Percentiles rank a stretch among this genome's conserved stretches.
These are phyloP conservation scores for Aegilops speltoides DNA, from an alignment of 176 grass and related monocot genomes.

Conservation along the genomic window DNA sequence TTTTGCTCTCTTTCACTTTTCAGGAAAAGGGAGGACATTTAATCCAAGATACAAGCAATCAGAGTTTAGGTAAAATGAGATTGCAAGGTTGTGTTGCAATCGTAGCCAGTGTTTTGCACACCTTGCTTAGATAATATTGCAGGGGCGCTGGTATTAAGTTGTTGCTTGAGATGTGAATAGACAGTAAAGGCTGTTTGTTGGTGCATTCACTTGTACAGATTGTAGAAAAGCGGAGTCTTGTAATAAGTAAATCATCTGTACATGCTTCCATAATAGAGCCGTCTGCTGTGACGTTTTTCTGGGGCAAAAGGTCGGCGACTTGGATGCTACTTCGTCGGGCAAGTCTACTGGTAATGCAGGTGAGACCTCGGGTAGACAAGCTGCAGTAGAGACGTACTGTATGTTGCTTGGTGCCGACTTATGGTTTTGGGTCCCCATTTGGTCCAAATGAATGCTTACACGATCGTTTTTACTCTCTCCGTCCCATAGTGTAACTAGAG, in stretches of 20 bases:
- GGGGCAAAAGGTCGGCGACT: not conserved
- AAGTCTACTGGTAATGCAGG: not conserved
- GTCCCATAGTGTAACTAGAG: too few relatives aligned
- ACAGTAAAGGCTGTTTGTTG: not conserved
- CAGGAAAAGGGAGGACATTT: not conserved
- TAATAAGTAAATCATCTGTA: slow-evolving; percentile 18
- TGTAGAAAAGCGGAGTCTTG: slow-evolving; percentile 11
- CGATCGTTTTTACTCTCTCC: not conserved
- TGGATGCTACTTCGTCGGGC: not conserved
- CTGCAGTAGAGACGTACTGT: not conserved
- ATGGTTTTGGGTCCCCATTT: not conserved
- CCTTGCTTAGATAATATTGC: slow-evolving; percentile 15
- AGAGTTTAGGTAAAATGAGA: not conserved
- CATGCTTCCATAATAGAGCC: not conserved
- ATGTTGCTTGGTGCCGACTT: not conserved
- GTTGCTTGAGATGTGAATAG: slow-evolving; percentile 42
- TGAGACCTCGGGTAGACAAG: not conserved
- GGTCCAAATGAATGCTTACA: not conserved
- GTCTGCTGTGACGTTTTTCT: not conserved
- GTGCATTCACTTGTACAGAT: slow-evolving; percentile 44
- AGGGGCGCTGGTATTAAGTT: slow-evolving; percentile 13
- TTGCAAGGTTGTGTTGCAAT: slow-evolving; percentile 33
- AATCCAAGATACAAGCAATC: not conserved
- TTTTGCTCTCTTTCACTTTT: slow-evolving; percentile 10
- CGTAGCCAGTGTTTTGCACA: not conserved